Evolutionary conservation across 768 basidiomycete genomes (phyloP).

Genomic region (Naganishia onofrii): DNA sequence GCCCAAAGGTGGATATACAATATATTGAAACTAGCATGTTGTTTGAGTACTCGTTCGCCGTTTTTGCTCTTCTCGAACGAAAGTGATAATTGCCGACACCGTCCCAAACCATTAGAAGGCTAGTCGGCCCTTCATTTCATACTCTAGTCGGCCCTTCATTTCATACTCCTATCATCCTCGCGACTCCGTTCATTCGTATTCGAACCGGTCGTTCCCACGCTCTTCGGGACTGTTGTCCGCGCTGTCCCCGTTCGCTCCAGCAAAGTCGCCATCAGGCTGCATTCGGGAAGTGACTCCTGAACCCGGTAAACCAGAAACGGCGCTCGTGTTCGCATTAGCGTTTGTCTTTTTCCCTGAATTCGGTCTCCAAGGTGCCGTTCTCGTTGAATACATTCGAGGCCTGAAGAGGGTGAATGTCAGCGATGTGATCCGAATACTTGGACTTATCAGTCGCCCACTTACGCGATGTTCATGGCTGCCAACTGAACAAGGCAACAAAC

Average conservation of each 20-base stretch:
- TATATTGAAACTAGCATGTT: background rate
- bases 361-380: constrained; percentile 30
- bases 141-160: background rate
- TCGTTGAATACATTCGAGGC: constrained; percentile 32
- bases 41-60: background rate
- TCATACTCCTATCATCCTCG: background rate
- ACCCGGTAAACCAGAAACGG: constrained; percentile 10
- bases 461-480: constrained; percentile 36
- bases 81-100: constrained; percentile 1
- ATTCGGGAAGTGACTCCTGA: constrained; percentile 11
- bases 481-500: background rate
- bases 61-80: background rate
- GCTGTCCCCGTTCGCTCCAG: constrained; percentile 4
- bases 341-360: constrained; percentile 16
- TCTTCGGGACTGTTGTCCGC: constrained; percentile 16
- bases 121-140: no score
- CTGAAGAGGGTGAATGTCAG: constrained; percentile 4
- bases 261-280: constrained; percentile 21
- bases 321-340: constrained; percentile 8
- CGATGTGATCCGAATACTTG: no score
- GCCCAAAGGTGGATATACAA: constrained; percentile 12
- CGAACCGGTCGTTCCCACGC: constrained; percentile 20
- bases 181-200: constrained; percentile 4
- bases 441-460: background rate
- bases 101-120: background rate